Percentiles rank a stretch among this genome's conserved stretches.
Evolutionary conservation across 371 early-diverging fungal genomes (phyloP).

Genomic region (Mucor circinelloides): DNA sequence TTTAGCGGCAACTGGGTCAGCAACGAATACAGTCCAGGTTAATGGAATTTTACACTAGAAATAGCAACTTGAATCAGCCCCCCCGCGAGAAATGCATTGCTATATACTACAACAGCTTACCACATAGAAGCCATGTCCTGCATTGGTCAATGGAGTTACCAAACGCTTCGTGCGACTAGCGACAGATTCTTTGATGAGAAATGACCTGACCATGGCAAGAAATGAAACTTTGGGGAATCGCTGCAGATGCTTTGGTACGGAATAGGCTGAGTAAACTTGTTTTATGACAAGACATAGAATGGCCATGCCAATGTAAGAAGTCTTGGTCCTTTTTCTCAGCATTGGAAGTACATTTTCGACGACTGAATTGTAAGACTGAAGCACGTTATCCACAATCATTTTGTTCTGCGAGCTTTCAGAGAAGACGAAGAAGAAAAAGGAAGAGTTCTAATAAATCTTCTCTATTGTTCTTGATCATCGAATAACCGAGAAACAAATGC

Average conservation of each 20-base stretch:
- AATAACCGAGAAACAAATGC: neutral
- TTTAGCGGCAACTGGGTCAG: conserved; percentile 31
- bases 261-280: conserved; percentile 5
- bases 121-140: conserved; percentile 6
- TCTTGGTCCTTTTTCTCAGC: neutral
- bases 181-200: conserved; percentile 7
- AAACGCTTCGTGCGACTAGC: neutral
- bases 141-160: conserved; percentile 3
- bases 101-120: neutral
- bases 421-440: neutral
- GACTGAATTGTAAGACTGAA: neutral
- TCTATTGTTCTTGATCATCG: neutral
- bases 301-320: conserved; percentile 9
- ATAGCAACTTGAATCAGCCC: neutral
- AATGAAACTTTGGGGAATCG: conserved; percentile 8
- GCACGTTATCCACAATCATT: neutral
- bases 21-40: conserved; percentile 30
- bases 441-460: neutral
- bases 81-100: neutral
- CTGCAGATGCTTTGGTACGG: conserved; percentile 5
- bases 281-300: neutral
- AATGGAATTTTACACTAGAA: neutral
- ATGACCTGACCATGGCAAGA: conserved; percentile 13
- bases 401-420: neutral
- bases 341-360: conserved; percentile 4